Conservation (phyloP, 140 eudicot species). For the Anethum foeniculum region DNA sequence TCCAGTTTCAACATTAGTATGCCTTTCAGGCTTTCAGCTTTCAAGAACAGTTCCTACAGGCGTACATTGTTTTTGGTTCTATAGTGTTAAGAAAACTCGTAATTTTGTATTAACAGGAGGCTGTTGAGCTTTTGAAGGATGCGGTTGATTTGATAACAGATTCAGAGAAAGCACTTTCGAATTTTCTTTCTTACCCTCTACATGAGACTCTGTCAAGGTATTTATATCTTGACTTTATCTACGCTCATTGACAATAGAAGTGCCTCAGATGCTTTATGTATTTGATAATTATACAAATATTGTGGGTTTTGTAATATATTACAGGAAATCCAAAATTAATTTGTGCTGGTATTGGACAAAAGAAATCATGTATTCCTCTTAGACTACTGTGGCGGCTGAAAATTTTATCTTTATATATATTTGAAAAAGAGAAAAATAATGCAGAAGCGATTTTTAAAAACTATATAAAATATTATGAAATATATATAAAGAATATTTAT, state of each 20-base stretch:
- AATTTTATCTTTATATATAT: background rate
- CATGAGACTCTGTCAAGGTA: conserved; percentile 67
- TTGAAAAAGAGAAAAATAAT: background rate
- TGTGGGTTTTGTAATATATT: background rate
- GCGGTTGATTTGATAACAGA: conserved; percentile 79
- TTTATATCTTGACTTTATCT: background rate
- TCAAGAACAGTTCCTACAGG: background rate
- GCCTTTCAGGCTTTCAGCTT: background rate
- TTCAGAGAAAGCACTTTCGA: conserved; percentile 52
- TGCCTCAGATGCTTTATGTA: background rate
- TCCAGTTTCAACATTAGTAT: background rate
- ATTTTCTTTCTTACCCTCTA: conserved; percentile 72
- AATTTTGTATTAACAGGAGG: conserved; percentile 45
- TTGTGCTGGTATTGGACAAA: background rate
- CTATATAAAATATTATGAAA: too few relatives aligned
- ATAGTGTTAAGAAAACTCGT: background rate
- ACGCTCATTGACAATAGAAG: background rate
- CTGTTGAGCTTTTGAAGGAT: conserved; percentile 62
- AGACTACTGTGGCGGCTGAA: background rate
- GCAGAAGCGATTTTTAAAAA: background rate
- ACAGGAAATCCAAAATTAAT: background rate
- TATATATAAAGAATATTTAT: too few relatives aligned
- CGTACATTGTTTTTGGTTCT: background rate
- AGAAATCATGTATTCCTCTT: background rate
- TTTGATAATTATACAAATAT: background rate